These are phyloP conservation scores for Corylus heterophylla DNA, from an alignment of 306 rosid genomes.

Conservation along the genomic window DNA sequence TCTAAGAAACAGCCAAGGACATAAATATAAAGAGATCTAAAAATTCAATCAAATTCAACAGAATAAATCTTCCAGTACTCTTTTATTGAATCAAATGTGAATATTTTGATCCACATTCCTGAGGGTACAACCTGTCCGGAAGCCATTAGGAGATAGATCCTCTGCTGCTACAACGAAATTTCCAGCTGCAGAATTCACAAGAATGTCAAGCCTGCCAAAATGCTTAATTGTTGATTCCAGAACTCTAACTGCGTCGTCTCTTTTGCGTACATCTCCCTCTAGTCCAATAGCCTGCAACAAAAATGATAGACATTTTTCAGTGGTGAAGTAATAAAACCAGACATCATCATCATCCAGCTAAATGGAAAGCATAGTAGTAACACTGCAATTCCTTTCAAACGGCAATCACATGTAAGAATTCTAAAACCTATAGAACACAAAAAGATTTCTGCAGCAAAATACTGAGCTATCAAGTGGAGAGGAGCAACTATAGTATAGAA, in stretches of 20 bases:
- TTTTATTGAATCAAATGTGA: neutral
- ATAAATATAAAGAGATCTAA: neutral
- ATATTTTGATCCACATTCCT: neutral
- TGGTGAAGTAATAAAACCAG: neutral
- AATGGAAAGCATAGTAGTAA: neutral
- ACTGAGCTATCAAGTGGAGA: neutral
- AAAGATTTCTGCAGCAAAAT: neutral
- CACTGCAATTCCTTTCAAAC: neutral
- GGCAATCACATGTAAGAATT: neutral
- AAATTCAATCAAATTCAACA: neutral
- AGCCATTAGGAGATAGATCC: constrained; percentile 91
- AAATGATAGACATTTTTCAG: neutral
- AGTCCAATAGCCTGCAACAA: constrained; percentile 68
- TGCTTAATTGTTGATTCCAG: constrained; percentile 66
- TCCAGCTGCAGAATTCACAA: constrained; percentile 90
- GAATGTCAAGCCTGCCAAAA: constrained; percentile 83
- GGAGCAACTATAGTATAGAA: neutral
- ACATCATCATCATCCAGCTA: neutral
- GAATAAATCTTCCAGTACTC: neutral
- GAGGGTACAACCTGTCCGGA: constrained; percentile 67
- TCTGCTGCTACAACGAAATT: constrained; percentile 79
- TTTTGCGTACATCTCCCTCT: constrained; percentile 85
- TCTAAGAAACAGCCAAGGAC: neutral
- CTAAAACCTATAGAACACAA: neutral
- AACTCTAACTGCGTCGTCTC: constrained; percentile 73